Conservation (phyloP, 768 basidiomycete genomes). For the Collybia mongolica region DNA sequence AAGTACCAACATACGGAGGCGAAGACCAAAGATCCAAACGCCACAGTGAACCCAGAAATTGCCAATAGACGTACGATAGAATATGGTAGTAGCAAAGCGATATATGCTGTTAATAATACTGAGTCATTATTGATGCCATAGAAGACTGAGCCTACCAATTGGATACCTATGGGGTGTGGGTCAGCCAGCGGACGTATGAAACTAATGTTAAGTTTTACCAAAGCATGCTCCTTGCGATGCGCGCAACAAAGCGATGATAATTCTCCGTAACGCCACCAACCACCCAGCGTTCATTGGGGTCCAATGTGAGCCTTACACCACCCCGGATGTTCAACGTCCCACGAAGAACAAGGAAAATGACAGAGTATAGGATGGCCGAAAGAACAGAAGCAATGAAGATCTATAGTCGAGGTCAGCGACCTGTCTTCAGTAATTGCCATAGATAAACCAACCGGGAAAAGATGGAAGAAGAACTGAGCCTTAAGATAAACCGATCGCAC, state of each 20-base stretch:
- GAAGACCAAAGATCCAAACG: constrained; percentile 46
- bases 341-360: constrained; percentile 63
- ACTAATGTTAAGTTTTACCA: constrained; percentile 41
- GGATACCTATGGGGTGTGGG: constrained; percentile 49
- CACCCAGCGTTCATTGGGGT: constrained; percentile 45
- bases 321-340: constrained; percentile 52
- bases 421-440: neutral
- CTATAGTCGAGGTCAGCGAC: constrained; percentile 26
- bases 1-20: constrained; percentile 45
- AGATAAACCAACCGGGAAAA: constrained; percentile 54
- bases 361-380: constrained; percentile 55
- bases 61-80: constrained; percentile 46
- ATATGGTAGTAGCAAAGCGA: constrained; percentile 57
- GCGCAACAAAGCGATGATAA: constrained; percentile 60
- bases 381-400: constrained; percentile 57
- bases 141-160: constrained; percentile 38
- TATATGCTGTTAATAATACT: constrained; percentile 45
- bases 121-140: neutral
- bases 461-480: constrained; percentile 49
- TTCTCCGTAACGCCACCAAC: constrained; percentile 34
- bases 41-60: constrained; percentile 47
- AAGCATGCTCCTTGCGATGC: constrained; percentile 67
- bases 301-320: constrained; percentile 49
- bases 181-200: constrained; percentile 6
- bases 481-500: constrained; percentile 40